Conservation (phyloP, 2,329 filamentous ascomycete species). For the Beauveria rudraprayagi region DNA sequence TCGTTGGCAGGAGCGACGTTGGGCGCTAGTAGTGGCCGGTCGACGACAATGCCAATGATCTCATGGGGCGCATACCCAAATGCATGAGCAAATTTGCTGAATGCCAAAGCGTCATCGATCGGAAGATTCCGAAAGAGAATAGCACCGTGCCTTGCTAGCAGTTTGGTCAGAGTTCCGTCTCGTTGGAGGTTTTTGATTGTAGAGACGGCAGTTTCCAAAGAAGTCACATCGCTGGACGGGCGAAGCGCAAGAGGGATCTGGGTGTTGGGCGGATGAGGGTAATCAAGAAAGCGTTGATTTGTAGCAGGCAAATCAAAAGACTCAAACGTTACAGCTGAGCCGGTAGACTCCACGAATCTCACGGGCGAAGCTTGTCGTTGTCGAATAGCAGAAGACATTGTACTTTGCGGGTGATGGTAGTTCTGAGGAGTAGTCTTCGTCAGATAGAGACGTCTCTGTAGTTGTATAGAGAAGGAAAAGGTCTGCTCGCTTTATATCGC, state of each 20-base stretch:
- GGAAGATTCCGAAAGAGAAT: constrained; percentile 17
- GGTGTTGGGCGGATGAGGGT: background rate
- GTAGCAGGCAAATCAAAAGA: background rate
- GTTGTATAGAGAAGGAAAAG: too few relatives aligned
- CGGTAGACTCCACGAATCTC: background rate
- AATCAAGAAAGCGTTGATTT: background rate
- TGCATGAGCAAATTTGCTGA: constrained; percentile 40
- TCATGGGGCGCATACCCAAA: constrained; percentile 37
- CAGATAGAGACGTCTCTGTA: background rate
- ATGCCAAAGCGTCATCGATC: constrained; percentile 35
- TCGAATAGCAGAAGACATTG: background rate
- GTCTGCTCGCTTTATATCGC: too few relatives aligned
- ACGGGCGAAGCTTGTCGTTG: background rate
- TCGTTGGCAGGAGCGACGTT: constrained; percentile 35
- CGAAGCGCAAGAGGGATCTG: background rate
- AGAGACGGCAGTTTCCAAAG: background rate
- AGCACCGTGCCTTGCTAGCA: background rate
- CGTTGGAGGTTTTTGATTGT: background rate
- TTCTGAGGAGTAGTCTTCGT: background rate
- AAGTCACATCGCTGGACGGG: background rate
- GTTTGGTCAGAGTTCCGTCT: background rate
- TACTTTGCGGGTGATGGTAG: too few relatives aligned
- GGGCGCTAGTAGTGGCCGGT: constrained; percentile 25
- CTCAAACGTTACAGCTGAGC: background rate
- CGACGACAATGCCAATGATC: constrained; percentile 42